phyloP scores from a whole-genome alignment of 495 filamentous ascomycete species.

The Hypomontagnella submonticulosa region DNA sequence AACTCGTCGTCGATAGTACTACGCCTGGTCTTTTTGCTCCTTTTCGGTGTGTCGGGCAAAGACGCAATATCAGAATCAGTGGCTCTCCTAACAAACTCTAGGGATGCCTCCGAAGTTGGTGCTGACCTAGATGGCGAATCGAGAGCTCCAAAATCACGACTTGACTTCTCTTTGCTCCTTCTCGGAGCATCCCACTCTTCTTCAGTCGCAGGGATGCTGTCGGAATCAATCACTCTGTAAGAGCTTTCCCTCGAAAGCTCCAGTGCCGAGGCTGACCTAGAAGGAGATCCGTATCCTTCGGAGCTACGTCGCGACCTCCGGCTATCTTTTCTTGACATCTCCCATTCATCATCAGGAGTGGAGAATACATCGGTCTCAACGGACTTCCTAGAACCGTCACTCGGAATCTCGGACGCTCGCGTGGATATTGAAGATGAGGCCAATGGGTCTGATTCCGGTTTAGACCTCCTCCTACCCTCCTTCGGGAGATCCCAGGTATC shows the following conservation, averaged over 20 bases:
- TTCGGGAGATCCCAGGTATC: slow-evolving; percentile 35
- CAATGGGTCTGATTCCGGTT: slow-evolving; percentile 25
- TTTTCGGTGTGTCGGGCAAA: slow-evolving; percentile 11
- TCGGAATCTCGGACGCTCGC: background rate
- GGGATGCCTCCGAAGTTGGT: slow-evolving; percentile 27
- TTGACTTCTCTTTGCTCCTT: slow-evolving; percentile 47
- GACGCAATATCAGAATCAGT: slow-evolving; percentile 17
- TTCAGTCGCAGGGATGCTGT: slow-evolving; percentile 37
- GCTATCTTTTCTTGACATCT: slow-evolving; percentile 9
- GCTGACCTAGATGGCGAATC: slow-evolving; percentile 31
- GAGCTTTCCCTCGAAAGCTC: slow-evolving; percentile 49
- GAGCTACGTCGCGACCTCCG: slow-evolving; percentile 38
- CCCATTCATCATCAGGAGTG: slow-evolving; percentile 16
- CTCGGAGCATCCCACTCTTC: slow-evolving; percentile 50
- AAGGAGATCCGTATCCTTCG: slow-evolving; percentile 39
- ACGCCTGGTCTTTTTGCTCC: slow-evolving; percentile 20
- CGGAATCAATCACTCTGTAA: slow-evolving; percentile 40
- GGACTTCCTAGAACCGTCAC: background rate
- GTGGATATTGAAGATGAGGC: slow-evolving; percentile 14
- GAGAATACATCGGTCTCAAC: slow-evolving; percentile 1
- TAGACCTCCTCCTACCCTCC: slow-evolving; percentile 46
- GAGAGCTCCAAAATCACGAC: slow-evolving; percentile 41
- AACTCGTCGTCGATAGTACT: slow-evolving; percentile 27
- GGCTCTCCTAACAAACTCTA: slow-evolving; percentile 12
- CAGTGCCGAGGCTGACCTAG: slow-evolving; percentile 31